These are phyloP conservation scores for Gossypium turneri DNA, from an alignment of 345 rosid genomes.

Conservation along the genomic window DNA sequence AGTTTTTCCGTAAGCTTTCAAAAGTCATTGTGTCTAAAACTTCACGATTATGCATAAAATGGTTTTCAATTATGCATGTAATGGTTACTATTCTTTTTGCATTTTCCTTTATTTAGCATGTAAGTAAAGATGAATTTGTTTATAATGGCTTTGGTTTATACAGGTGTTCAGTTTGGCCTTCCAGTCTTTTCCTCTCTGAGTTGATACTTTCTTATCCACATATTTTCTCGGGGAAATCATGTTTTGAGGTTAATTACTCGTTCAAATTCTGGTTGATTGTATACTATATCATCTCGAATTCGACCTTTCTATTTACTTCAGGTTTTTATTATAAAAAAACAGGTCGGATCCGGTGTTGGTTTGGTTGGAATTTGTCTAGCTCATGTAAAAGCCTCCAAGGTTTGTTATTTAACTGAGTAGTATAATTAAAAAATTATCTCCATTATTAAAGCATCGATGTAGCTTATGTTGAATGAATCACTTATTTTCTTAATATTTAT, in stretches of 20 bases:
- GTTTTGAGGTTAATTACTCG: slow-evolving; percentile 63
- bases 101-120: neutral
- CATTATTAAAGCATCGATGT: neutral
- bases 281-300: neutral
- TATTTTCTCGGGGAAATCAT: slow-evolving; percentile 49
- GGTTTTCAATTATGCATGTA: neutral
- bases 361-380: slow-evolving; percentile 80
- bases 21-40: neutral
- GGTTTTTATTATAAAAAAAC: slow-evolving; percentile 6
- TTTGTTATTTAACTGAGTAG: slow-evolving; percentile 21
- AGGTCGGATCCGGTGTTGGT: slow-evolving; percentile 96
- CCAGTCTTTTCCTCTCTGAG: slow-evolving; percentile 74
- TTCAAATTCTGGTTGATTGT: neutral
- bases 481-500: slow-evolving; percentile 1
- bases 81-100: neutral
- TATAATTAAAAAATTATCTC: neutral
- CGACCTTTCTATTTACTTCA: neutral
- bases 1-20: neutral
- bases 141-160: slow-evolving; percentile 16
- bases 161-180: slow-evolving; percentile 90
- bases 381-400: slow-evolving; percentile 73
- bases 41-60: neutral
- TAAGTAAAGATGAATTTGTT: neutral
- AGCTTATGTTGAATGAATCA: slow-evolving; percentile 2
- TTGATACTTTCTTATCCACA: slow-evolving; percentile 67